Conservation (phyloP, 257 asterid genomes). For the Gentiana dahurica region DNA sequence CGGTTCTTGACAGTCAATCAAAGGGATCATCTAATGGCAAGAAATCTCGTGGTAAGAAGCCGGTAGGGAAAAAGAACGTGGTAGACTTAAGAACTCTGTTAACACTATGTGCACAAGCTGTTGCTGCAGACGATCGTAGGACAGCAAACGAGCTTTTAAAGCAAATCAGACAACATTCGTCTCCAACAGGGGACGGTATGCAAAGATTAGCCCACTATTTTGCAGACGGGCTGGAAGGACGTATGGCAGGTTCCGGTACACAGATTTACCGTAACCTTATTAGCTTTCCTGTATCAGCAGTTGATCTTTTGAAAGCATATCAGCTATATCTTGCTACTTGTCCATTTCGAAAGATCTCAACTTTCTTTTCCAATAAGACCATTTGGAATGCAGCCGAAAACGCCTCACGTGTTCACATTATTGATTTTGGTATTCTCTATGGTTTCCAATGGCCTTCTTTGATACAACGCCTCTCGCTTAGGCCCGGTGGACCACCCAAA, state of each 20-base stretch:
- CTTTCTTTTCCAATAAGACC: slow-evolving; percentile 31
- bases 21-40: slow-evolving; percentile 36
- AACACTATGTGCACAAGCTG: slow-evolving; percentile 75
- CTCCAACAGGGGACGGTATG: slow-evolving; percentile 31
- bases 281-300: slow-evolving; percentile 25
- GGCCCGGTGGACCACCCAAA: slow-evolving; percentile 33
- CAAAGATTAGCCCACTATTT: slow-evolving; percentile 31
- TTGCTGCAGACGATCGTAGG: slow-evolving; percentile 61
- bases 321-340: slow-evolving; percentile 37
- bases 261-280: slow-evolving; percentile 27
- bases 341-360: slow-evolving; percentile 32
- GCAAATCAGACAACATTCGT: slow-evolving; percentile 54
- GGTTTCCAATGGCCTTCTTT: slow-evolving; percentile 45
- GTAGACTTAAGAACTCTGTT: slow-evolving; percentile 63
- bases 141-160: slow-evolving; percentile 50
- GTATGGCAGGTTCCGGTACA: slow-evolving; percentile 38
- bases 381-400: slow-evolving; percentile 20
- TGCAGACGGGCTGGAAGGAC: slow-evolving; percentile 36
- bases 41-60: slow-evolving; percentile 46
- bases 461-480: slow-evolving; percentile 29
- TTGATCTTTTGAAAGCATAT: slow-evolving; percentile 29
- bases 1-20: slow-evolving; percentile 12
- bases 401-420: slow-evolving; percentile 24
- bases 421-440: slow-evolving; percentile 36
- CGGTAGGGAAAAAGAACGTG: slow-evolving; percentile 29